Base-by-base conservation (phyloP, 202 grass and related monocot genomes). In the Musa balbisiana region DNA sequence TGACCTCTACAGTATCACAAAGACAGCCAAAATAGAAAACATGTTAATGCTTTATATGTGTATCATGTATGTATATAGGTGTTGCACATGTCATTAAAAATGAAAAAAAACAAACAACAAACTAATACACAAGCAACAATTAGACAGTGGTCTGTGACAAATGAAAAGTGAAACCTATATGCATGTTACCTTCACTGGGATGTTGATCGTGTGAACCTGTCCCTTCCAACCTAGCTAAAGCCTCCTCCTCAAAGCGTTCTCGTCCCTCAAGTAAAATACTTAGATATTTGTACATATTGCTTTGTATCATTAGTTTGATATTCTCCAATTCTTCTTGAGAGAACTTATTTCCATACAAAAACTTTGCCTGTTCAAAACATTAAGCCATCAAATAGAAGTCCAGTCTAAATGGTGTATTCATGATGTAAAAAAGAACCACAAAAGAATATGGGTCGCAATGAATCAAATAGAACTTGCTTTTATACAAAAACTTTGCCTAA, bases 281-380 rank as follows among this genome's bases (percentile, higher is more conserved):
- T 11, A 97, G 90, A 78, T 97, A 92, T 70, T 97, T 97, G 62
- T 93, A 97, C 88, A 97, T 86, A 80, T 89, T 97, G 70, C 93
- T 97, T 81, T 97, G 93, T 77, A 97, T 91, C 93, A 97, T 97
- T 23, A 97, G 49, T 88, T 97, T 97, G 59, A 91, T 89, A 82
- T 53, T 76, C 59, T 97, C 90, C 59, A 91, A 90, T 79, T 97
- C 93, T 82, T 97, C 90, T 69, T 64, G 70, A 26, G 84, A 86
- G 76, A 97, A 97, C 53, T 82, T 93, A 77, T 76, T 87, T 66
- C 86, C 86, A 16, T 93, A 97, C 73, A 97, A 80, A 64, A 91
- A 82, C 73, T 93, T 97, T 11, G 84, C 90, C 93, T 97, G 87
- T 80, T 80, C 29, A 71, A 75, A 64, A 77, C 79, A 84, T 19